Evolutionary conservation across 768 basidiomycete genomes (phyloP), one percentile per base, ranked within the genome.

Genomic region (Lanmaoa pseudosensibilis): DNA sequence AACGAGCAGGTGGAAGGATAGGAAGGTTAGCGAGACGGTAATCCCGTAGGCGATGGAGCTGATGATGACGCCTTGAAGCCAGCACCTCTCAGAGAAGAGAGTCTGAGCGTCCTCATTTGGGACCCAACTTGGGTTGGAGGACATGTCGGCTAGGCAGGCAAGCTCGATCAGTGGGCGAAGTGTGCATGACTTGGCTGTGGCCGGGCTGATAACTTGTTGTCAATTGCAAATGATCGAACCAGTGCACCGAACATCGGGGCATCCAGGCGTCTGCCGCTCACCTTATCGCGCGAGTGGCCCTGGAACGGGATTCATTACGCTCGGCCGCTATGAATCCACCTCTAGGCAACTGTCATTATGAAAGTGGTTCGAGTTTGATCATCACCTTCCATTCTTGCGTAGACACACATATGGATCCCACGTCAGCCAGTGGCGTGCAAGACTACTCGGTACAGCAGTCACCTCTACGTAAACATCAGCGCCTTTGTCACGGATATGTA

Each of bases 71-170:
- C 62, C 53, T 36, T 60, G 58, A 15, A 72, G 69, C 65, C 55
- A 63, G 40, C 27, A 47, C 45, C 62, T 46, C 57, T 63, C 62
- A 6, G 61, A 56, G 33, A 64, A 61, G 39, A 61, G 63, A 2
- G 56, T 58, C 50, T 41, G 59, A 30, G 53, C 1, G 7, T 34
- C 19, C 48, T 64, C 59, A 34, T 44, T 4, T 2, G 63, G 59
- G 37, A 64, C 56, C 63, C 63, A 65, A 10, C 46, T 62, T 34
- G 63, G 58, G 48, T 62, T 62, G 45, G 30, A 39, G 12, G 62
- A 54, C 62, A 65, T 65, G 47, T 6, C 27, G 21, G 25, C 25
- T 25, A 25, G 25, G 25, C 25, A 25, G 25, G 30, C 1, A 19
- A 15, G 25, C 33, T 3, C 0, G 10, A 12, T 5, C 0, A 8